Evolutionary conservation across 305 asterid species (phyloP).

Genomic region (Solanum aculeatissimum): DNA sequence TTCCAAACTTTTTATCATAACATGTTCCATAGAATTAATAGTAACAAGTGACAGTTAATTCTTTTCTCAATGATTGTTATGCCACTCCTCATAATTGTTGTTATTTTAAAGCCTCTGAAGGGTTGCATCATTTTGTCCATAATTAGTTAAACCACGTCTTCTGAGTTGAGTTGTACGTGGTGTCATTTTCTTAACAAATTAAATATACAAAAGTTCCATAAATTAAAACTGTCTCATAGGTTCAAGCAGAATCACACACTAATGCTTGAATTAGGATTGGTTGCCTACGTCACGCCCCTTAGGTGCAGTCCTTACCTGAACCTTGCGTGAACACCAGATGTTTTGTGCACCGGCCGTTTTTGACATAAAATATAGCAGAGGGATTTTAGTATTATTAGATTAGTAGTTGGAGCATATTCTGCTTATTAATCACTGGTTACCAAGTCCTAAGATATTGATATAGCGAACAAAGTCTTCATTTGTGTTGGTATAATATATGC

Average conservation of each 20-base stretch:
- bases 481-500: conserved; percentile 3
- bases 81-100: background rate
- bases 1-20: background rate
- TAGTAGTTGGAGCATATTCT: background rate
- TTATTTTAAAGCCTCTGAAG: conserved; percentile 6
- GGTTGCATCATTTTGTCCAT: conserved; percentile 12
- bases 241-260: background rate
- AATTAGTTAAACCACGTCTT: background rate
- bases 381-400: background rate
- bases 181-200: background rate
- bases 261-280: background rate
- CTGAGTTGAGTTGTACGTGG: background rate
- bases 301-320: background rate
- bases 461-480: background rate
- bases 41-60: conserved; percentile 13
- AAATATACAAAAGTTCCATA: background rate
- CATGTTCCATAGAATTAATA: background rate
- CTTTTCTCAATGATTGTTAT: conserved; percentile 25
- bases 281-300: no score
- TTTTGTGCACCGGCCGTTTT: background rate
- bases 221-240: background rate
- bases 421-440: background rate
- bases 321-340: background rate
- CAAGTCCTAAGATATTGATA: background rate
- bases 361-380: background rate